phyloP scores from a whole-genome alignment of 306 rosid species.

The Vicia villosa region DNA sequence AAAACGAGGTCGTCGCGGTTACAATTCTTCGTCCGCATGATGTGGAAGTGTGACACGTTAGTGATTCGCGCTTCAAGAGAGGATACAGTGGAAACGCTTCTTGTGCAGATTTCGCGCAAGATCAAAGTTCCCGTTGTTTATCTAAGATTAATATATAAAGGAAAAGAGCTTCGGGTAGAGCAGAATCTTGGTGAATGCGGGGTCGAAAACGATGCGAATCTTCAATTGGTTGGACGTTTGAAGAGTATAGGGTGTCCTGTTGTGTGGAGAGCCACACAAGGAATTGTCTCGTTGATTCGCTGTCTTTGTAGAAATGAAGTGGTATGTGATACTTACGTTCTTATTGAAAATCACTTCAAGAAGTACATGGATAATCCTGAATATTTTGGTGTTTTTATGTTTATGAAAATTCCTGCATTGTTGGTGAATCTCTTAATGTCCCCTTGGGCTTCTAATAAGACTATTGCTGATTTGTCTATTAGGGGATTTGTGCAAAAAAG shows the following conservation, averaged over 20 bases:
- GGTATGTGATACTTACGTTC: background rate
- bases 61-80: slow-evolving; percentile 56
- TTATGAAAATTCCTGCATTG: slow-evolving; percentile 51
- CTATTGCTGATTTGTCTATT: slow-evolving; percentile 47
- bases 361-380: slow-evolving; percentile 38
- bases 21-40: slow-evolving; percentile 67
- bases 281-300: slow-evolving; percentile 42
- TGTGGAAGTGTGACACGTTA: slow-evolving; percentile 46
- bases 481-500: slow-evolving; percentile 50
- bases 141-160: slow-evolving; percentile 62
- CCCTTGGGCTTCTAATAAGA: slow-evolving; percentile 31
- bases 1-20: slow-evolving; percentile 38
- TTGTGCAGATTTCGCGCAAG: slow-evolving; percentile 37
- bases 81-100: slow-evolving; percentile 62
- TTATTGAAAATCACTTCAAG: slow-evolving; percentile 36
- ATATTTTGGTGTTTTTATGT: slow-evolving; percentile 40
- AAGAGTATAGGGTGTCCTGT: slow-evolving; percentile 54
- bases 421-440: slow-evolving; percentile 62
- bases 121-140: slow-evolving; percentile 54
- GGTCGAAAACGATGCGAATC: slow-evolving; percentile 60
- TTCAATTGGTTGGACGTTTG: slow-evolving; percentile 67
- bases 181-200: slow-evolving; percentile 59
- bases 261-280: slow-evolving; percentile 51
- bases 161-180: slow-evolving; percentile 65
- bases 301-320: slow-evolving; percentile 53